Conservation (phyloP, 441 rosid species). For the Kokia cookei region DNA sequence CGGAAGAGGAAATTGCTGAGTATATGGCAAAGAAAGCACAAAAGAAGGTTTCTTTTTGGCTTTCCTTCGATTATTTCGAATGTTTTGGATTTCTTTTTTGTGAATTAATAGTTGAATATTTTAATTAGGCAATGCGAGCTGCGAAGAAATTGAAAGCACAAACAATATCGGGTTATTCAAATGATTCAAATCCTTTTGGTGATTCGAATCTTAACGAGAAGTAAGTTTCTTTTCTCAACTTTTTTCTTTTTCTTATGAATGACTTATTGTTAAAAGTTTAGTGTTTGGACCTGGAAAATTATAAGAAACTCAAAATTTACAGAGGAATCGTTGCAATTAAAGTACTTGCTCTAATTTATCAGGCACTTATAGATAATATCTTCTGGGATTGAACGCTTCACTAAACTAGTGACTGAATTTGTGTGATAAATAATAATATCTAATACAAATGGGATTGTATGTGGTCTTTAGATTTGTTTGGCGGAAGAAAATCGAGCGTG, state of each 20-base stretch:
- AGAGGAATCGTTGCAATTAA: background rate
- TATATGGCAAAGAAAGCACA: conserved; percentile 79
- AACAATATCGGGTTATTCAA: conserved; percentile 76
- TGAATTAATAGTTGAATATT: conserved; percentile 4
- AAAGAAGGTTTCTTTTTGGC: conserved; percentile 43
- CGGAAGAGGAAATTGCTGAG: conserved; percentile 63
- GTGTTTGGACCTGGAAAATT: background rate
- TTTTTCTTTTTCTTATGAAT: background rate
- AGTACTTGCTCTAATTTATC: background rate
- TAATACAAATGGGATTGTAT: background rate
- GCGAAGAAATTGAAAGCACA: conserved; percentile 80
- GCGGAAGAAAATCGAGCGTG: conserved; percentile 87
- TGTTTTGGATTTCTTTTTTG: background rate
- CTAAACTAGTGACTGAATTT: background rate
- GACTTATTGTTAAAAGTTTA: background rate
- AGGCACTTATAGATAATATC: background rate
- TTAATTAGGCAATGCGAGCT: conserved; percentile 50
- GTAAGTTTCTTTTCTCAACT: conserved; percentile 29
- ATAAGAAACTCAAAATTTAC: background rate
- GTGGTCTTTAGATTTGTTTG: conserved; percentile 69
- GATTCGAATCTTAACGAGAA: conserved; percentile 85
- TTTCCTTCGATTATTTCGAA: background rate
- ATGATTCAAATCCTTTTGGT: conserved; percentile 93
- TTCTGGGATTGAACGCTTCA: background rate
- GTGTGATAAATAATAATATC: background rate